Conservation (phyloP, 257 asterid genomes). For the Petunia secreta region DNA sequence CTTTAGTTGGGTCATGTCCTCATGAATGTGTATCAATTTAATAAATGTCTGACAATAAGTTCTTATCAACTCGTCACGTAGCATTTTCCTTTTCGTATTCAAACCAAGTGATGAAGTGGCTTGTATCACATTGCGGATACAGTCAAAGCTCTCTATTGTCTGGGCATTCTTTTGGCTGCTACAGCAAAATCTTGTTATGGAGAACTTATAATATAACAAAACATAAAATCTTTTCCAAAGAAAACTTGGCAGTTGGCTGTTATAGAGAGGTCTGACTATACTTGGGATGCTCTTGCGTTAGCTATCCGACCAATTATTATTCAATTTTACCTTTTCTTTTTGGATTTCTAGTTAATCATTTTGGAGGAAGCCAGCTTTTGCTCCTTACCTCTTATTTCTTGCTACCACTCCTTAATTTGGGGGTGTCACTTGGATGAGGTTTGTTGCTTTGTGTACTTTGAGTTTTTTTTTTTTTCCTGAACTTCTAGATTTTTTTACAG, state of each 20-base stretch:
- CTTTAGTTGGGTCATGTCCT: not conserved
- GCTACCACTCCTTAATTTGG: not conserved
- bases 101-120: not conserved
- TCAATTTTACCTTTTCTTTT: not conserved
- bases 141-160: too few species aligned
- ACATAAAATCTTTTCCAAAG: too few species aligned
- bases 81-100: not conserved
- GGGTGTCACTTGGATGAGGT: not conserved
- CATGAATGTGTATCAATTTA: not conserved
- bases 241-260: too few species aligned
- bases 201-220: too few species aligned
- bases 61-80: not conserved
- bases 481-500: not conserved
- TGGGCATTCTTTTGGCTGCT: too few species aligned
- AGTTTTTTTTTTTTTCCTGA: not conserved
- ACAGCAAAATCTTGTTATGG: too few species aligned
- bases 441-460: not conserved
- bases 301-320: not conserved
- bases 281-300: conserved; percentile 1
- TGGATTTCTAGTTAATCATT: conserved; percentile 3
- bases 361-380: not conserved
- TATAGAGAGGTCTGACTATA: too few species aligned
- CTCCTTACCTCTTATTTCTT: conserved; percentile 2
- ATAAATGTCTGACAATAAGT: not conserved
- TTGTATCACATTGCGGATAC: not conserved